A percentile compares a stretch with the other conserved stretches of the same genome.
phyloP scores from a whole-genome alignment of 345 rosid species.

The Gossypium bickii region DNA sequence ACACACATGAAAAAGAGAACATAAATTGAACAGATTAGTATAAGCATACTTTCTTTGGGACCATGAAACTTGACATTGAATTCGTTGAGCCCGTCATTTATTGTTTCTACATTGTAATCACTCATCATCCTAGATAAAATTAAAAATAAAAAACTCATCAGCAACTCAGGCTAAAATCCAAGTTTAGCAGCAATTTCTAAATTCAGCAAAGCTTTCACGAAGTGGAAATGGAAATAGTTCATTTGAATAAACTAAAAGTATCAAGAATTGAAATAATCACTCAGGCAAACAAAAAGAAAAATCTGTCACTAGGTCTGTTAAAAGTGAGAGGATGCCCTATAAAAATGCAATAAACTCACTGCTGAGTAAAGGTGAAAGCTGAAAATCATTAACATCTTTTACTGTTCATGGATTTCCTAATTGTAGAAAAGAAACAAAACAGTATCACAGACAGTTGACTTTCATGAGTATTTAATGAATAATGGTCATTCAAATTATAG shows the following conservation, averaged over 20 bases:
- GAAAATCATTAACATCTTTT: not conserved
- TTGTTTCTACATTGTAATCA: conserved; percentile 64
- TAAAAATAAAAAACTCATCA: not conserved
- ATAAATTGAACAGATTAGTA: conserved; percentile 5
- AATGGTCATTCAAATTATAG: not conserved
- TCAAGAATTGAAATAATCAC: not conserved
- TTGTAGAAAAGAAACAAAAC: not conserved
- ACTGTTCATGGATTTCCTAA: not conserved
- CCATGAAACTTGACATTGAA: conserved; percentile 71
- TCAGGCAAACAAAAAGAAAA: not conserved
- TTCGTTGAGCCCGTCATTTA: conserved; percentile 67
- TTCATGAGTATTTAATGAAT: not conserved
- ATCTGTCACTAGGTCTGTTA: not conserved
- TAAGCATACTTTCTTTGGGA: conserved; percentile 63
- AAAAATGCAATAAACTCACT: not conserved
- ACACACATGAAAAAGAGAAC: not conserved
- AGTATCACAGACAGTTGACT: not conserved
- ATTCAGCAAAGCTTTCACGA: not conserved
- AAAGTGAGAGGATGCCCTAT: not conserved
- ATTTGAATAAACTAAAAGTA: not conserved
- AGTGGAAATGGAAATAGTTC: not conserved
- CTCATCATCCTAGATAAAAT: conserved; percentile 67
- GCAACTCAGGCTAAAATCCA: not conserved
- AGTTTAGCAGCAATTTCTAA: not conserved
- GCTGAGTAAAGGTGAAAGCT: not conserved